phyloP scores from a whole-genome alignment of 1,139 yeast genomes.

The Hansenula anomala region DNA sequence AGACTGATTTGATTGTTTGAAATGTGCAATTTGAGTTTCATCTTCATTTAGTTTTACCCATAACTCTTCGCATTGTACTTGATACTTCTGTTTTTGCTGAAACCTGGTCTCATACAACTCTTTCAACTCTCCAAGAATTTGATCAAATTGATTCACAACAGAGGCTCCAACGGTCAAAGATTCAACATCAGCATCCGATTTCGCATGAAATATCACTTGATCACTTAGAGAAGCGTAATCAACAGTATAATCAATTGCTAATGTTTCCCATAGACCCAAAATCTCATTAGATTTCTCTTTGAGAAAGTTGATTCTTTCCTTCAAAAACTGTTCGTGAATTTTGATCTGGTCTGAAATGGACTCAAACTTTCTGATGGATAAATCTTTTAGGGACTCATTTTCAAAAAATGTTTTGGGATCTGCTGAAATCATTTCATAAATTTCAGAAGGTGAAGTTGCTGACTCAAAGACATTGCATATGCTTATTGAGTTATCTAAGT shows the following conservation, averaged over 20 bases:
- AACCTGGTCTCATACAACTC: slow-evolving; percentile 12
- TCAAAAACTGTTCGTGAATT: slow-evolving; percentile 12
- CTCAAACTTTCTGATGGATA: slow-evolving; percentile 19
- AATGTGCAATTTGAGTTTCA: slow-evolving; percentile 29
- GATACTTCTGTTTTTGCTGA: slow-evolving; percentile 18
- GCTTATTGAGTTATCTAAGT: slow-evolving; percentile 4
- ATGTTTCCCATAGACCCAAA: slow-evolving; percentile 11
- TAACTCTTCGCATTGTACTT: slow-evolving; percentile 35
- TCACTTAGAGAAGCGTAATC: slow-evolving; percentile 16
- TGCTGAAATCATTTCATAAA: slow-evolving; percentile 19
- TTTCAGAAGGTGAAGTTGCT: slow-evolving; percentile 11
- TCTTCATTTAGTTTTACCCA: slow-evolving; percentile 51
- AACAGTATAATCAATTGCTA: slow-evolving; percentile 12
- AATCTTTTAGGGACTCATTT: slow-evolving; percentile 19
- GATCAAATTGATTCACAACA: slow-evolving; percentile 6
- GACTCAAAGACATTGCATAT: slow-evolving; percentile 6
- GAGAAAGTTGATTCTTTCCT: slow-evolving; percentile 4
- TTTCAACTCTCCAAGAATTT: slow-evolving; percentile 16
- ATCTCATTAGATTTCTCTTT: slow-evolving; percentile 9
- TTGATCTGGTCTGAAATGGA: slow-evolving; percentile 10
- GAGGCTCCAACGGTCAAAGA: not conserved
- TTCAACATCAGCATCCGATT: not conserved
- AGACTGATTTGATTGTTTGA: slow-evolving; percentile 32
- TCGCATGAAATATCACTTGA: slow-evolving; percentile 10
- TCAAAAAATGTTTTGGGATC: slow-evolving; percentile 20